phyloP scores from a whole-genome alignment of 306 rosid genomes.

The barrel medic (Medicago truncatula) region MtrunA17r5.0-ANR NC_053046.1:11202001-11202500 shows the following conservation, averaged over 20 bases:
- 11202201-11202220: conserved; percentile 57
- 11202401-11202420: no score
- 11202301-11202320: not conserved
- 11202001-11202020: not conserved
- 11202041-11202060: not conserved
- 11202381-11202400: no score
- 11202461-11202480: no score
- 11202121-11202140: not conserved
- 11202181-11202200: conserved; percentile 63
- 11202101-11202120: not conserved
- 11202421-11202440: no score
- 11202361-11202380: no score
- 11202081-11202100: not conserved
- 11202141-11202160: not conserved
- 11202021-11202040: not conserved
- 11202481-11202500: no score
- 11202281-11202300: not conserved
- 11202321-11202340: no score
- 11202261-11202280: not conserved
- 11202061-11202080: not conserved
- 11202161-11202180: conserved; percentile 50
- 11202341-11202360: no score
- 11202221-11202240: conserved; percentile 74
- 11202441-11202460: no score
- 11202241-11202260: conserved; percentile 79